These are phyloP conservation scores for Hibiscus tridactylites DNA, from an alignment of 345 rosid species.

Conservation along the genomic window DNA sequence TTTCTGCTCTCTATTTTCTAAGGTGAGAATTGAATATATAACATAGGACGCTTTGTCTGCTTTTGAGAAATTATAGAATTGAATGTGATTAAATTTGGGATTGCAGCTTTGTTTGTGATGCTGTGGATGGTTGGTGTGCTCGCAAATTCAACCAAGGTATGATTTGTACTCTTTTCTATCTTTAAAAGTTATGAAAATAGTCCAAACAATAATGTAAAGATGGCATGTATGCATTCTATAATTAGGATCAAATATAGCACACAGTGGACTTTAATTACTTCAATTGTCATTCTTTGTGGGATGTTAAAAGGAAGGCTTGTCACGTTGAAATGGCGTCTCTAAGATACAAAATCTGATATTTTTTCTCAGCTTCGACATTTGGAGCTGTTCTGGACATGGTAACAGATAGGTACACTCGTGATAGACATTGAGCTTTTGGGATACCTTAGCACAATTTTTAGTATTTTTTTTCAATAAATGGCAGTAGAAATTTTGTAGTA, in stretches of 20 bases:
- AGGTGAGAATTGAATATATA: constrained; percentile 34
- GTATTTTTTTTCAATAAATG: neutral
- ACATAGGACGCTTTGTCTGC: neutral
- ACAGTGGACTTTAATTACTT: neutral
- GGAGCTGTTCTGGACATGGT: constrained; percentile 98
- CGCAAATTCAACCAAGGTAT: constrained; percentile 92
- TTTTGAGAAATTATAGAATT: constrained; percentile 2
- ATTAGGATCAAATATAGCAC: neutral
- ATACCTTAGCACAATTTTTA: neutral
- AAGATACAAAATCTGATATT: constrained; percentile 11
- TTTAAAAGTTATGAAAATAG: neutral
- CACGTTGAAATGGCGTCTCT: neutral
- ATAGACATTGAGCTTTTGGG: neutral
- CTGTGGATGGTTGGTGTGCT: constrained; percentile 91
- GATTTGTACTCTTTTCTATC: neutral
- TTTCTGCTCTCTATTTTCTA: constrained; percentile 61
- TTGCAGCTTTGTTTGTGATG: constrained; percentile 90
- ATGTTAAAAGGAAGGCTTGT: neutral
- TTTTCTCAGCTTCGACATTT: constrained; percentile 71
- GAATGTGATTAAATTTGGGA: constrained; percentile 3
- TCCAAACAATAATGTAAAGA: neutral
- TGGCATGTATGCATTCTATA: neutral
- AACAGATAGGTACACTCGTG: constrained; percentile 63
- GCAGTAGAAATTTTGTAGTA: neutral
- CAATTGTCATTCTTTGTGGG: neutral